These are phyloP conservation scores for Magnusiomyces clavatus DNA, from an alignment of 1,139 yeast species.

Conservation along the genomic window DNA sequence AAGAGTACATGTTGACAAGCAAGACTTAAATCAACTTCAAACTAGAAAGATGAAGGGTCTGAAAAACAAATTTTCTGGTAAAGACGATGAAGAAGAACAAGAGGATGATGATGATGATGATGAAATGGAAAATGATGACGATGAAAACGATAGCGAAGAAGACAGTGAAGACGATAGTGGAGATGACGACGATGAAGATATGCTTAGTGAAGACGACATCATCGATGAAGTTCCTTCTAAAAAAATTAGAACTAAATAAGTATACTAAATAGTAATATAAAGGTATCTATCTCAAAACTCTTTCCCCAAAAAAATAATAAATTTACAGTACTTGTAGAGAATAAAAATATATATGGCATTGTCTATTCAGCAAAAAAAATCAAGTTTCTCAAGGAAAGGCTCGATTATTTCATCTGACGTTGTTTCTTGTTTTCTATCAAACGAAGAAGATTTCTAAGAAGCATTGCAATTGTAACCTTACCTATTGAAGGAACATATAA, in stretches of 20 bases:
- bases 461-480: conserved; percentile 91
- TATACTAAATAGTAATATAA: no score
- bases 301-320: no score
- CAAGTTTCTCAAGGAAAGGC: no score
- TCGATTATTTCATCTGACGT: neutral
- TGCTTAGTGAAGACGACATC: neutral
- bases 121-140: conserved; percentile 5
- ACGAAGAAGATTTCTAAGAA: conserved; percentile 77
- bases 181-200: conserved; percentile 4
- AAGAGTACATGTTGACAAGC: conserved; percentile 91
- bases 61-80: conserved; percentile 72
- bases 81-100: conserved; percentile 39
- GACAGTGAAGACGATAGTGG: neutral
- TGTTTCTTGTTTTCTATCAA: conserved; percentile 55
- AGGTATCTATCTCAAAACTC: no score
- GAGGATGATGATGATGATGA: conserved; percentile 20
- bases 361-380: no score
- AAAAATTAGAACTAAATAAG: no score
- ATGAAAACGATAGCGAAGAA: neutral
- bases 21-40: conserved; percentile 82
- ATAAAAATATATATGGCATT: no score
- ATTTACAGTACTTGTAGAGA: no score
- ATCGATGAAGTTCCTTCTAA: neutral
- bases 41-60: conserved; percentile 98
- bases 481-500: conserved; percentile 93